phyloP scores from a whole-genome alignment of 441 rosid species.

The Francoa sonchifolia region DNA sequence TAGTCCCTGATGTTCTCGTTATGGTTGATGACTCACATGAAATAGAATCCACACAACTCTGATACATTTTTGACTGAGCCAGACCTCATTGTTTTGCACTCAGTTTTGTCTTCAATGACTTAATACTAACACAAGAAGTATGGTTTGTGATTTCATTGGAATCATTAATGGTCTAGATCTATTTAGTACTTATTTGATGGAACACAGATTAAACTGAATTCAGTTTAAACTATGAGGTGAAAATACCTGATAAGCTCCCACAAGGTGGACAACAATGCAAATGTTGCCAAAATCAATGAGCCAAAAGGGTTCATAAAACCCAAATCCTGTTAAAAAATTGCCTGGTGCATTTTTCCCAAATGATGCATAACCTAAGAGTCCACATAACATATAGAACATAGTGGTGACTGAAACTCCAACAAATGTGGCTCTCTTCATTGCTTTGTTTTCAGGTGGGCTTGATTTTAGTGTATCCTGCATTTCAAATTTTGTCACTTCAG shows the following conservation, averaged over 20 bases:
- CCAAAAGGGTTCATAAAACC: constrained; percentile 53
- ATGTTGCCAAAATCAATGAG: constrained; percentile 45
- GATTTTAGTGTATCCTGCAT: constrained; percentile 45
- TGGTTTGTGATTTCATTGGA: too few relatives aligned
- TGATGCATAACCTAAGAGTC: constrained; percentile 45
- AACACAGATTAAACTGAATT: background rate
- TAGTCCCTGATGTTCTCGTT: too few relatives aligned
- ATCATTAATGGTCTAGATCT: too few relatives aligned
- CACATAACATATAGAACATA: constrained; percentile 39
- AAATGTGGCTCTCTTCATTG: constrained; percentile 42
- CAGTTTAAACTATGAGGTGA: background rate
- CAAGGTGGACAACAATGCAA: constrained; percentile 39
- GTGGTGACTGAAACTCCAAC: constrained; percentile 34
- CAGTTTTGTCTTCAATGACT: too few relatives aligned
- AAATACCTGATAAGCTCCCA: constrained; percentile 55
- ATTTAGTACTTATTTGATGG: background rate
- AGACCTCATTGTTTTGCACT: too few relatives aligned
- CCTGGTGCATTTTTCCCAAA: constrained; percentile 47
- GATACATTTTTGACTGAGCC: too few relatives aligned
- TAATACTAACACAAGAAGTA: too few relatives aligned
- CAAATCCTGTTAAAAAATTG: constrained; percentile 49
- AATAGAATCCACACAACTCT: too few relatives aligned
- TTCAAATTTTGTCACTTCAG: background rate
- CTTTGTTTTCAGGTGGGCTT: constrained; percentile 41
- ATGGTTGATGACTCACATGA: too few relatives aligned